These are phyloP conservation scores for Lignosus rhinocerotis DNA, from an alignment of 1,284 basidiomycete species.

Conservation along the genomic window DNA sequence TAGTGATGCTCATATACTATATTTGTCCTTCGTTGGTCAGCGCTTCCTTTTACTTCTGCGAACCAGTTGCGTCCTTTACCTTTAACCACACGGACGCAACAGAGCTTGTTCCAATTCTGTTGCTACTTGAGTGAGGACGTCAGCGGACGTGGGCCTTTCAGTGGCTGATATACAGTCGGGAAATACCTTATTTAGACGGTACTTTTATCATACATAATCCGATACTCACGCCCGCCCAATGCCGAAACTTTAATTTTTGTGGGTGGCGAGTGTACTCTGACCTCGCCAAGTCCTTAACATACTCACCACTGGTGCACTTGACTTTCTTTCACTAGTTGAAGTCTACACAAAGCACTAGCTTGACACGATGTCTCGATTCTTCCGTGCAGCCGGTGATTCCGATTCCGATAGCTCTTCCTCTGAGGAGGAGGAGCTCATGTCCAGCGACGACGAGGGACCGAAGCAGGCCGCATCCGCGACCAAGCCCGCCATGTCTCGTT, in stretches of 20 bases:
- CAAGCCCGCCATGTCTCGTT: conserved; percentile 74
- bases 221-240: conserved; percentile 2
- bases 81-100: no score
- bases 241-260: conserved; percentile 26
- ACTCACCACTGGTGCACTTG: conserved; percentile 5
- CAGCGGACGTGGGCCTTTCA: no score
- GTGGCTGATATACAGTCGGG: not conserved
- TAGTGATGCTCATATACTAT: no score
- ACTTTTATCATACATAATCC: not conserved
- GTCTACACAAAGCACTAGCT: conserved; percentile 1
- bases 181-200: not conserved
- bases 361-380: conserved; percentile 79
- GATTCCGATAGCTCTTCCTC: conserved; percentile 78
- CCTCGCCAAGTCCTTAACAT: conserved; percentile 10
- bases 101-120: no score
- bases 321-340: not conserved
- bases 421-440: conserved; percentile 76
- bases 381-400: conserved; percentile 80
- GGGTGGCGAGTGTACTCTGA: not conserved
- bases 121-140: no score
- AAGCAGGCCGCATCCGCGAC: conserved; percentile 48
- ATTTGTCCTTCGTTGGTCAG: no score
- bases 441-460: conserved; percentile 67
- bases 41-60: no score
- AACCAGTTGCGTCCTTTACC: no score